A percentile compares a stretch with the other conserved stretches of the same genome.
These are phyloP conservation scores for Arabidopsis hybrid DNA, from an alignment of 441 rosid species.

Conservation along the genomic window DNA sequence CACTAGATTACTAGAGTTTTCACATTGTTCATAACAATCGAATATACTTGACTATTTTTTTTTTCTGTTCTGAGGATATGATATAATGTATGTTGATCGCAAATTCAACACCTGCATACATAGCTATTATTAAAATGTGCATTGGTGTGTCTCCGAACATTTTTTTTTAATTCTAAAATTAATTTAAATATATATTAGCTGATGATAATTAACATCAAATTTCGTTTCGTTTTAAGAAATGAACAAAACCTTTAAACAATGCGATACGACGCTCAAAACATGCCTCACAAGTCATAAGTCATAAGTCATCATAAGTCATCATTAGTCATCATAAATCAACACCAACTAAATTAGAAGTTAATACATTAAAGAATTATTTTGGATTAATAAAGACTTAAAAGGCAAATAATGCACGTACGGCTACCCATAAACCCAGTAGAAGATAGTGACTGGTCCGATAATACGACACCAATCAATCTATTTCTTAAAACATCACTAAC, in stretches of 20 bases:
- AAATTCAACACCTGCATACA: background rate
- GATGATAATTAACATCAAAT: background rate
- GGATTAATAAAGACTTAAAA: slow-evolving; percentile 7
- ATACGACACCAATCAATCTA: slow-evolving; percentile 38
- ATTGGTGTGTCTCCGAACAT: background rate
- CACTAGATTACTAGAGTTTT: background rate
- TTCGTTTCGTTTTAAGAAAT: background rate
- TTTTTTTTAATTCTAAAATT: background rate
- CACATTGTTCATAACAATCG: background rate
- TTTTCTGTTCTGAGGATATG: background rate
- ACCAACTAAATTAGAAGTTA: slow-evolving; percentile 24
- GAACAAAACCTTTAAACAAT: background rate
- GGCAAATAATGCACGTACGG: slow-evolving; percentile 45
- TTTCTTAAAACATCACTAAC: slow-evolving; percentile 36
- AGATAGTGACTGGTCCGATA: slow-evolving; percentile 40
- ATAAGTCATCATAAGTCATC: slow-evolving; percentile 2
- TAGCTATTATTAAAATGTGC: background rate
- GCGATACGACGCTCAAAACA: slow-evolving; percentile 8
- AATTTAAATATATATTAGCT: background rate
- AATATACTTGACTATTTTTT: background rate
- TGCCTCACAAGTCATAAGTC: slow-evolving; percentile 20
- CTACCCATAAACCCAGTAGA: slow-evolving; percentile 44
- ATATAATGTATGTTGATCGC: background rate
- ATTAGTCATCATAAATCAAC: slow-evolving; percentile 11
- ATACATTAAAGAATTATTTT: background rate